Conservation (phyloP, 805 yeast genomes). For the Candida xiaguanensis region DNA sequence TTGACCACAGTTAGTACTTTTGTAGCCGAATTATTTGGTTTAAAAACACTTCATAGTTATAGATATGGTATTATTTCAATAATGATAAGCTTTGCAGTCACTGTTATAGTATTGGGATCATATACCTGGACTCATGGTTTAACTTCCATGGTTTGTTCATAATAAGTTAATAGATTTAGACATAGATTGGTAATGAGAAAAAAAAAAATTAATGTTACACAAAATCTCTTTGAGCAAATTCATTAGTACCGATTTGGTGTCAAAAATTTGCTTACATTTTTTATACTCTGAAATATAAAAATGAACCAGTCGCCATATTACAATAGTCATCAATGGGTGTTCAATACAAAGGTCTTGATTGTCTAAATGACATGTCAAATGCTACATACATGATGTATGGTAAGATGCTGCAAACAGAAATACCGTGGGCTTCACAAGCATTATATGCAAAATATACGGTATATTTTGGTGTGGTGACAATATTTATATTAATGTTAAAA, state of each 20-base stretch:
- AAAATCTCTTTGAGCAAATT: constrained; percentile 8
- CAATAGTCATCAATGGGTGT: constrained; percentile 11
- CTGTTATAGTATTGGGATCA: constrained; percentile 64
- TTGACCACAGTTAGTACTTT: constrained; percentile 78
- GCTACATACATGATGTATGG: constrained; percentile 17
- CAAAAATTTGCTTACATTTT: constrained; percentile 5
- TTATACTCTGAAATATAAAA: neutral
- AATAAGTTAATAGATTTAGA: too few relatives aligned
- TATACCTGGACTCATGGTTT: constrained; percentile 66
- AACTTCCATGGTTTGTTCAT: constrained; percentile 7
- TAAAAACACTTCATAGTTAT: constrained; percentile 33
- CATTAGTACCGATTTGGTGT: neutral
- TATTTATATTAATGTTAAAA: constrained; percentile 32
- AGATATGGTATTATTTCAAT: constrained; percentile 51
- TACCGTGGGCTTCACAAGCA: constrained; percentile 25
- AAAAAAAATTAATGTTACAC: neutral
- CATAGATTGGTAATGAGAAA: neutral
- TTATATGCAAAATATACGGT: constrained; percentile 35
- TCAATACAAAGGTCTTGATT: constrained; percentile 34
- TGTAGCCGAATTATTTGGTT: constrained; percentile 54
- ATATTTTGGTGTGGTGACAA: constrained; percentile 37
- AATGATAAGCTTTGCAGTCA: constrained; percentile 41
- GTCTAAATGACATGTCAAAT: constrained; percentile 28
- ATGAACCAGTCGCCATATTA: neutral
- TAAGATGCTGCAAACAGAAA: constrained; percentile 25